Base-by-base conservation (phyloP, 2,329 filamentous ascomycete genomes). In the Aspergillus tubingensis region DNA sequence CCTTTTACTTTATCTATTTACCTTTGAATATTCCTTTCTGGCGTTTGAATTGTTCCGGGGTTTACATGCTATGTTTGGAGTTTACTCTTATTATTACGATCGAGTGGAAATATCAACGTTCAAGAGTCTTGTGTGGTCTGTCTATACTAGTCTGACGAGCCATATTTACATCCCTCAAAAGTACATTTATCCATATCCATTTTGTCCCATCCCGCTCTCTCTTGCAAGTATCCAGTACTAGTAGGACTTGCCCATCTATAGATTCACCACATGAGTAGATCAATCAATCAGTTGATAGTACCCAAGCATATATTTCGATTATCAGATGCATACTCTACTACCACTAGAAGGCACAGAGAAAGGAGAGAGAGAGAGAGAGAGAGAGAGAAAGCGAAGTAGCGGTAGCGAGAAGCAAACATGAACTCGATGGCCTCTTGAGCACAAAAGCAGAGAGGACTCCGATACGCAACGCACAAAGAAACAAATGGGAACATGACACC, bases 281-380 rank as follows among this genome's bases (percentile, higher is more conserved):
- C 5, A 36, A 36, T 36, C 30, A 32, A 1, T 10, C 32, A 36
- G 4, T 36, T 4, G 32, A 2, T 36, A 15, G 11, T 36, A 36
- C 32, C 32, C 32, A 36, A 36, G 32, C 11, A 2, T 6, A 36
- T 36, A 30, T 50, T 50, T 50, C 47, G 30, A 32, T 50, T 50
- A 17, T 27, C 25, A 17, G 25, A 55, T 32, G 50, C 43, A 50
- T 49, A 47, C 55, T 56, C 43, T 60, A 58, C 57, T 15, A 36
- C 30, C 30, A 13, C 30, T 32, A 47, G 27, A 17, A 19, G 27
- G 5, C 2, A 52, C n/a, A 53, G 23, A 44, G 19, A 4, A 47
- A 60, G 57, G 36, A 55, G 27, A 41, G 19, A 58, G 23, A 55
- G 10, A 54, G 23, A 55, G 10, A 54, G 52, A 38, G 3, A 19